Base-by-base conservation (phyloP, 345 rosid species). In the Eutrema heterophyllum region DNA sequence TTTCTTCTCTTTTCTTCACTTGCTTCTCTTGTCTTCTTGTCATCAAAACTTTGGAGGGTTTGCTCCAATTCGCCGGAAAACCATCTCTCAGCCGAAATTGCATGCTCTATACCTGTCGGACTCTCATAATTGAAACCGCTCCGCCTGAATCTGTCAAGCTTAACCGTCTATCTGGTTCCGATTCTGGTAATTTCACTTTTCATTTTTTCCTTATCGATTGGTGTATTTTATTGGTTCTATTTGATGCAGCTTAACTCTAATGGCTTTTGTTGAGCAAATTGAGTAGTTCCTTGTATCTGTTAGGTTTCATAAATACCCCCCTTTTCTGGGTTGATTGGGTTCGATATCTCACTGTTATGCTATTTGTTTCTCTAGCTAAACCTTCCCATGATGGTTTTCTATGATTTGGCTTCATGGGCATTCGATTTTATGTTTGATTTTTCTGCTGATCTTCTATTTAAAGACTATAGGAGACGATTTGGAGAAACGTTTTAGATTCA, bases 91-190 rank as follows among this genome's bases (percentile, higher is more conserved):
- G 32, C 52, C 80, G 71, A 16, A 56, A 7, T 58, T 38, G 5
- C 72, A 77, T 77, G 60, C 77, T 72, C 13, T 89, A 81, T 43
- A 80, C 75, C 67, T 79, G 80, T 13, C 75, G 95, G 75, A 83
- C 83, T 72, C 90, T 90, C 61, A 86, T 90, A 41, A 80, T 90
- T 69, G 92, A 93, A 60, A 67, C 98, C 7, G 52, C 73, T 11
- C 68, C 83, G 4, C 83, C 92, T 24, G 89, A 89, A 72, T 82
- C 84, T 7, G 96, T 90, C 77, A 86, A 77, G 81, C 82, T 93
- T 40, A 78, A 62, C 52, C 83, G 88, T 67, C 79, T 86, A 60
- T 71, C 89, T 4, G 86, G 83, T 52, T 78, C 87, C 26, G 92
- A 87, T 78, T 83, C 89, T 21, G 98, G 97, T 92, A 80, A 29